Conservation (phyloP, 2,329 filamentous ascomycete genomes). For the Monosporascus sp. region DNA sequence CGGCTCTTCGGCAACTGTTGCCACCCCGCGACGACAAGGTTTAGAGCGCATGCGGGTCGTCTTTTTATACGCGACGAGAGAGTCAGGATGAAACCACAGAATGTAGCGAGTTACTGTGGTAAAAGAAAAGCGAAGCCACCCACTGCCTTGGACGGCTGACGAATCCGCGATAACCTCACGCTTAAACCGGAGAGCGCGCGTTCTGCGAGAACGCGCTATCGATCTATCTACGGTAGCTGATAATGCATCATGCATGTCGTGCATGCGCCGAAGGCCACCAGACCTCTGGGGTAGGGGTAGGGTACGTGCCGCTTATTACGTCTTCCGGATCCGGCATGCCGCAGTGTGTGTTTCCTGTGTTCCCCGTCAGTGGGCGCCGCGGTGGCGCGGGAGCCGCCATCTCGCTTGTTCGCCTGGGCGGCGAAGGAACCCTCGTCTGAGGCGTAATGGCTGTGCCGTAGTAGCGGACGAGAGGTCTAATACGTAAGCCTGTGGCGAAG, state of each 20-base stretch:
- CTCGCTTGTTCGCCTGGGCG: neutral
- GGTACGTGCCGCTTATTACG: neutral
- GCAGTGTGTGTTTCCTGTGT: neutral
- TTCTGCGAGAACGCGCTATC: too few relatives aligned
- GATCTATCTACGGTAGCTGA: neutral
- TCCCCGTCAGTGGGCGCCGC: neutral
- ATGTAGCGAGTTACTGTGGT: too few relatives aligned
- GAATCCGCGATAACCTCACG: too few relatives aligned
- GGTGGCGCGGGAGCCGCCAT: neutral
- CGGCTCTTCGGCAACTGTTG: too few relatives aligned
- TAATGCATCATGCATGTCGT: neutral
- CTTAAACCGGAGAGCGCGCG: too few relatives aligned
- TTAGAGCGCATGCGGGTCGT: too few relatives aligned
- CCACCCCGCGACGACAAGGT: too few relatives aligned
- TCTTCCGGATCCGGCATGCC: neutral
- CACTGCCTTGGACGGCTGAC: too few relatives aligned
- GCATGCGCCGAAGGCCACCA: neutral
- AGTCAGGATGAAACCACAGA: too few relatives aligned
- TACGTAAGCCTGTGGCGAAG: neutral
- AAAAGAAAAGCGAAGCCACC: too few relatives aligned
- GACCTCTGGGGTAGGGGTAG: neutral
- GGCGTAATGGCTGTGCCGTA: neutral
- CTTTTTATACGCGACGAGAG: too few relatives aligned
- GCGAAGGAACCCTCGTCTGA: neutral
- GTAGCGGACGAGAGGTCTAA: neutral